Percentiles rank a stretch among this genome's conserved stretches.
phyloP scores from a whole-genome alignment of 495 filamentous ascomycete genomes.

The Patellaria atrata region DNA sequence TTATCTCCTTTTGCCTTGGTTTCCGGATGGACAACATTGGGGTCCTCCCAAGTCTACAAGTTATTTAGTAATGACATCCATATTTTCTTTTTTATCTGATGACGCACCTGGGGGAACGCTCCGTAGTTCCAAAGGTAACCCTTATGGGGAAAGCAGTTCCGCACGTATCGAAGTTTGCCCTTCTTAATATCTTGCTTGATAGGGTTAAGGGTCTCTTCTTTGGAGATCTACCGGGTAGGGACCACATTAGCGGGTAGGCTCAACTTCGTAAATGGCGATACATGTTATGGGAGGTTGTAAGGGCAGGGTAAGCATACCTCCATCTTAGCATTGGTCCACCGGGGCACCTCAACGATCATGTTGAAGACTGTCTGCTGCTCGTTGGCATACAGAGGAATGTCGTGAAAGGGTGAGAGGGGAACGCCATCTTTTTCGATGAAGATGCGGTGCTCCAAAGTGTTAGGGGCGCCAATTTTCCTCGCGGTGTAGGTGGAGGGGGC shows the following conservation, averaged over 20 bases:
- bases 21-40: constrained; percentile 86
- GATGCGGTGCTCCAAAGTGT: constrained; percentile 94
- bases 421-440: constrained; percentile 96
- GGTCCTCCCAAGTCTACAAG: constrained; percentile 93
- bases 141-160: constrained; percentile 99
- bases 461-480: constrained; percentile 75
- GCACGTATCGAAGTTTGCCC: constrained; percentile 89
- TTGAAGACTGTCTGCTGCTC: constrained; percentile 85
- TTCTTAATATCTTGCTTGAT: constrained; percentile 91
- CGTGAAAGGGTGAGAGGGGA: constrained; percentile 91
- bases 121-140: constrained; percentile 99
- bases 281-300: neutral
- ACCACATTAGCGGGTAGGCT: no score
- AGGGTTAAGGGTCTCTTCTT: constrained; percentile 92
- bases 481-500: constrained; percentile 42
- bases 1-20: constrained; percentile 99
- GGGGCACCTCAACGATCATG: constrained; percentile 98
- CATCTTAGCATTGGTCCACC: constrained; percentile 99
- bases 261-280: constrained; percentile 2
- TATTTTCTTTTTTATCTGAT: constrained; percentile 3
- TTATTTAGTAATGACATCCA: constrained; percentile 6
- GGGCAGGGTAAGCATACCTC: constrained; percentile 49
- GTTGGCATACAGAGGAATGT: constrained; percentile 95
- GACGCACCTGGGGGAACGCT: constrained; percentile 84
- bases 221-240: constrained; percentile 61